A percentile compares a stretch with the other conserved stretches of the same genome.
These are phyloP conservation scores for Vitis hybrid DNA, from an alignment of 177 flowering plant genomes.

Conservation along the genomic window DNA sequence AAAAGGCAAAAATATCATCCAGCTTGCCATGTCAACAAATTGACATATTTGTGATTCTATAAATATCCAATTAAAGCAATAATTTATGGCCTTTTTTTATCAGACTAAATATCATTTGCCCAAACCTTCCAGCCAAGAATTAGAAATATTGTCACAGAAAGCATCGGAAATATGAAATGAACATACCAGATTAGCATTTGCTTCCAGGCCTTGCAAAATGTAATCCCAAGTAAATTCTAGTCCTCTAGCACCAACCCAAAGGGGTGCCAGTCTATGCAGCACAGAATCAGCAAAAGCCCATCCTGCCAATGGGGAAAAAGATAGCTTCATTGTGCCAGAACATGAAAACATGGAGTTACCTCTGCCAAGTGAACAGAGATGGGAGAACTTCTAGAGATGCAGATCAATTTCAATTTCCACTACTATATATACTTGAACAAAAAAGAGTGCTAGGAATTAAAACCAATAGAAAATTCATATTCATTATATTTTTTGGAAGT, in stretches of 20 bases:
- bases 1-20: neutral
- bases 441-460: neutral
- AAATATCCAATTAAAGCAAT: neutral
- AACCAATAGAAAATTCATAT: neutral
- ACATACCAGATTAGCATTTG: slow-evolving; percentile 94
- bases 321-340: neutral
- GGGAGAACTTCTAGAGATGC: neutral
- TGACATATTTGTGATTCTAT: neutral
- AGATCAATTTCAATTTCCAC: neutral
- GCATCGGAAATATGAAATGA: slow-evolving; percentile 1
- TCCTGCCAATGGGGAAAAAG: slow-evolving; percentile 45
- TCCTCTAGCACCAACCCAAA: slow-evolving; percentile 99
- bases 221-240: slow-evolving; percentile 97
- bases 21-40: neutral
- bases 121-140: neutral
- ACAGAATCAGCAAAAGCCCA: slow-evolving; percentile 99
- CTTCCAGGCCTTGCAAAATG: slow-evolving; percentile 93
- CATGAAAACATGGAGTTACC: neutral
- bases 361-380: neutral
- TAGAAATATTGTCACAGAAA: neutral
- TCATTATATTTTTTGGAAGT: no score
- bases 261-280: slow-evolving; percentile 92
- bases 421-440: no score
- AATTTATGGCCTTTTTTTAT: neutral
- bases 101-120: neutral